Evolutionary conservation across 768 basidiomycete genomes (phyloP), one percentile per base, ranked within the genome.

Genomic region (Boletus vermiculosoides): DNA sequence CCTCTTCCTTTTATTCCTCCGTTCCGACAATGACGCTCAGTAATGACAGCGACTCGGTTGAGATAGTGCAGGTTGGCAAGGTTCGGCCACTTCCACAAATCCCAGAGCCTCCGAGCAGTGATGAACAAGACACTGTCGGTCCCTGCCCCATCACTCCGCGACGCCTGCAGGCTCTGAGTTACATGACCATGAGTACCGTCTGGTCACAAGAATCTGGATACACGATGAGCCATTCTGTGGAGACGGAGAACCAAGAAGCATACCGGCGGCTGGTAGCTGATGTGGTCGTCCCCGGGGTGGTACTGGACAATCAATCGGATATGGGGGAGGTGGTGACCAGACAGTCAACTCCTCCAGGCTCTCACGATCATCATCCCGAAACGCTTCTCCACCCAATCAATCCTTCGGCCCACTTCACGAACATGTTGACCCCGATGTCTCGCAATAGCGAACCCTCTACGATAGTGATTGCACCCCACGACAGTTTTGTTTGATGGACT

Each of bases 151-250:
- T 37, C 28, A 34, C 33, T 45, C 31, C 28, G 28, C 51, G 20
- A 36, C 23, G 18, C 20, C 30, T 30, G 23, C 53, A 18, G 15
- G 22, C 7, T 16, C 49, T n/a, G 39, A 64, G 55, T 47, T 41
- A 47, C 15, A 47, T 37, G 46, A 70, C 60, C 28, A 41, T 41
- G 47, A 13, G 52, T 12, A 53, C 68, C 6, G 58, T 72, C 18
- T 70, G 65, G 71, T 73, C 70, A 34, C 63, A 71, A 41, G 71
- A 86, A 75, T 25, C 71, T 71, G 55, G 87, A 66, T 36, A 69
- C 76, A 52, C 76, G 76, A 63, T 72, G 74, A 23, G 76, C 48
- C 54, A 50, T n/a, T 13, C 40, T 2, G 48, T 23, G 7, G 53
- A 69, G 20, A 18, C 20, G 9, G 58, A 57, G 50, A 28, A 15